Conservation (phyloP, 257 asterid genomes). For the Solanum acaule region DNA sequence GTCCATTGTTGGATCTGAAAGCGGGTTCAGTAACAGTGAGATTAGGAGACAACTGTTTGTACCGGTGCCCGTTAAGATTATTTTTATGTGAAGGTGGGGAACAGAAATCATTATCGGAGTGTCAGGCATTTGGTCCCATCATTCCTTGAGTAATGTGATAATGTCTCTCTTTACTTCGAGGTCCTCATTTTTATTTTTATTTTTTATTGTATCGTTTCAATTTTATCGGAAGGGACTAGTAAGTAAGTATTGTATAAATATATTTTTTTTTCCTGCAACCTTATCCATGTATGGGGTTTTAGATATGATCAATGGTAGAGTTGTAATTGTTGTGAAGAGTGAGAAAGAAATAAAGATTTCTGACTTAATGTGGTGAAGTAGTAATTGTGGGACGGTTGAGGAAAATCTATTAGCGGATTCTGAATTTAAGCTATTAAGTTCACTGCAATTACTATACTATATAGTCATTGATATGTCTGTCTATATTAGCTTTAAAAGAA, state of each 20-base stretch:
- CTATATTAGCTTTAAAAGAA: neutral
- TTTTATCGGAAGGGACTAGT: neutral
- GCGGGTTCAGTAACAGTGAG: constrained; percentile 59
- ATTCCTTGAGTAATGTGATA: constrained; percentile 35
- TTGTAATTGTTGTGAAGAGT: neutral
- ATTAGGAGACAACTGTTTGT: constrained; percentile 80
- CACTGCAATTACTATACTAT: neutral
- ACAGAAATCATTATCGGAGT: constrained; percentile 58
- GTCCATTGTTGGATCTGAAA: constrained; percentile 49
- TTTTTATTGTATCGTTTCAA: neutral
- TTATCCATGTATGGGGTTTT: neutral
- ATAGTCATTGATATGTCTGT: neutral
- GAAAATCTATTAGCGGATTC: neutral
- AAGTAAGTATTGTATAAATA: neutral
- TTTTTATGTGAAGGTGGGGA: constrained; percentile 79
- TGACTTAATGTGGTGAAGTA: neutral
- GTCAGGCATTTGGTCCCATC: constrained; percentile 61
- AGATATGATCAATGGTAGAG: neutral
- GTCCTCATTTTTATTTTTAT: neutral
- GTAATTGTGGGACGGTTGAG: neutral
- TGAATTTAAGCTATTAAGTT: neutral
- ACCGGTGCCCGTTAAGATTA: constrained; percentile 64
- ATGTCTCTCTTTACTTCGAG: neutral
- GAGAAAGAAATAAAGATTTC: neutral
- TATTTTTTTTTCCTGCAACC: too few species aligned